Conservation (phyloP, 768 basidiomycete species). For the Leccinellum albellum region DNA sequence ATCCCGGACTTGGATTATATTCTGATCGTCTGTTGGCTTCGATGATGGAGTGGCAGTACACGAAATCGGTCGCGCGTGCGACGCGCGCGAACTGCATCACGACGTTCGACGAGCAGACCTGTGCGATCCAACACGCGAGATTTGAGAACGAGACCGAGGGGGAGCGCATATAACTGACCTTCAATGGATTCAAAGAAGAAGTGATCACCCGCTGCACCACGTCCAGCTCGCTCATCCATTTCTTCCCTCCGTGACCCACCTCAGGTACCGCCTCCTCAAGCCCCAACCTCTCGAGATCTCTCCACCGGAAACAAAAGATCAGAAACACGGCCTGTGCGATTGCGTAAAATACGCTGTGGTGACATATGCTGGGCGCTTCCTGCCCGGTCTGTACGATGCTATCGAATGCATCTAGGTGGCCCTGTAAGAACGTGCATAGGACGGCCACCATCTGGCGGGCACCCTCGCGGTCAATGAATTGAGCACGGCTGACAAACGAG, state of each 20-base stretch:
- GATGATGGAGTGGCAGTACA: slow-evolving; percentile 92
- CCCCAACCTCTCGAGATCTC: slow-evolving; percentile 64
- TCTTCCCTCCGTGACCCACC: slow-evolving; percentile 47
- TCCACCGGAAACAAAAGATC: slow-evolving; percentile 98
- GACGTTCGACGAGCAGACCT: slow-evolving; percentile 90
- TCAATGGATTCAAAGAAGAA: slow-evolving; percentile 85
- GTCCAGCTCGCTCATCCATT: slow-evolving; percentile 83
- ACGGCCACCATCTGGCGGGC: slow-evolving; percentile 72
- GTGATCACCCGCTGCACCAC: slow-evolving; percentile 76
- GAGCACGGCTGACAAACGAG: slow-evolving; percentile 85
- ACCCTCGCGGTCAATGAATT: slow-evolving; percentile 73
- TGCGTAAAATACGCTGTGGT: slow-evolving; percentile 85
- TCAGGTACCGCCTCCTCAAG: slow-evolving; percentile 46
- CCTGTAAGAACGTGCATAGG: slow-evolving; percentile 82
- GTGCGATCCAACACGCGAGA: not conserved
- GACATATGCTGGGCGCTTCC: slow-evolving; percentile 31
- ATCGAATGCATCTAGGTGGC: slow-evolving; percentile 72
- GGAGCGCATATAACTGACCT: slow-evolving; percentile 28
- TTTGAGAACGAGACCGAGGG: not conserved
- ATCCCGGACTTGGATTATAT: slow-evolving; percentile 32
- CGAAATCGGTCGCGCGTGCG: slow-evolving; percentile 84
- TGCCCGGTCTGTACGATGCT: slow-evolving; percentile 40
- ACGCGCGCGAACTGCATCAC: slow-evolving; percentile 92
- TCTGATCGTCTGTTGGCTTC: slow-evolving; percentile 80
- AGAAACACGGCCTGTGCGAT: slow-evolving; percentile 89